Evolutionary conservation across 306 rosid genomes (phyloP).

Genomic region (barrel medic (Medicago truncatula)): DNA sequence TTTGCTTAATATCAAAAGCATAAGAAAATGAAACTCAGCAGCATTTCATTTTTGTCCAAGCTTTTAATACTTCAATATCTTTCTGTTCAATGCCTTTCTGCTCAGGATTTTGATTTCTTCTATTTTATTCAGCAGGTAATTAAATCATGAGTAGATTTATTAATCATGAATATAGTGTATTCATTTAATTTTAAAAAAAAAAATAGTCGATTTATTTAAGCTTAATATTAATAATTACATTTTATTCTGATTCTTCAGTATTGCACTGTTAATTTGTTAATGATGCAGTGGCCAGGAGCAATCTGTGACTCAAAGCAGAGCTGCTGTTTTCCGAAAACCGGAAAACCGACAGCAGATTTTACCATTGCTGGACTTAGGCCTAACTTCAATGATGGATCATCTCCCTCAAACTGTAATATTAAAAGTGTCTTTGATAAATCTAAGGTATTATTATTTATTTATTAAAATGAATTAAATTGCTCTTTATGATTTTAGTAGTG

Average conservation of each 20-base stretch:
- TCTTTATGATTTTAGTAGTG: neutral
- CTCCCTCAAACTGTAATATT: conserved; percentile 72
- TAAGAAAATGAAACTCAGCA: conserved; percentile 48
- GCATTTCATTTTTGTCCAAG: conserved; percentile 41
- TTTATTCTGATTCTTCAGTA: too few species aligned
- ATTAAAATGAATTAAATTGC: neutral
- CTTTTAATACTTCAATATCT: conserved; percentile 58
- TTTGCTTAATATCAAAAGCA: neutral
- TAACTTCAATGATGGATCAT: conserved; percentile 61
- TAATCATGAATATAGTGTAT: neutral
- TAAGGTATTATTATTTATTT: too few species aligned
- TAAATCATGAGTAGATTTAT: neutral
- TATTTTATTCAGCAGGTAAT: conserved; percentile 81
- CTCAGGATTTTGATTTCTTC: conserved; percentile 72
- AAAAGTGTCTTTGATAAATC: conserved; percentile 70
- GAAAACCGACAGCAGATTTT: conserved; percentile 71
- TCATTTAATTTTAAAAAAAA: neutral
- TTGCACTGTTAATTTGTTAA: neutral
- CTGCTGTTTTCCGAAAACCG: conserved; percentile 73
- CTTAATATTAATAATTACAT: too few species aligned
- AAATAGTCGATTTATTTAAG: too few species aligned
- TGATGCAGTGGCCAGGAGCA: conserved; percentile 79
- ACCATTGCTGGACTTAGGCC: conserved; percentile 82
- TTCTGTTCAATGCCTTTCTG: conserved; percentile 50
- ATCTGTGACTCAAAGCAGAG: conserved; percentile 70